phyloP scores from a whole-genome alignment of 78 protist species.

The Mantamonas sphyraenae region DNA sequence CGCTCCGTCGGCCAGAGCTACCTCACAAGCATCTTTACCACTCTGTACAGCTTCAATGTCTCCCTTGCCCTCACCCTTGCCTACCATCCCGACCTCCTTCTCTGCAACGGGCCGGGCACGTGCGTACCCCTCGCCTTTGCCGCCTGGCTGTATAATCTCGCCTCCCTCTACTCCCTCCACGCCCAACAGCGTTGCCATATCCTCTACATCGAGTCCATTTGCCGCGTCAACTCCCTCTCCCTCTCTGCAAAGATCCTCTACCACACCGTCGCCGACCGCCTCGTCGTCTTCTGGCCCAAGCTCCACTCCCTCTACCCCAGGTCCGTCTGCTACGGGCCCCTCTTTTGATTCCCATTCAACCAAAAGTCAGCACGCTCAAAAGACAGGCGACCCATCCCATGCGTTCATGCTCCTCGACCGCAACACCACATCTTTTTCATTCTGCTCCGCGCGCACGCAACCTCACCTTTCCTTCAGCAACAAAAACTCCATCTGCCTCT shows the following conservation, averaged over 20 bases:
- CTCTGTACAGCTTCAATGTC: constrained; percentile 21
- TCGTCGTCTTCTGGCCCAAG: constrained; percentile 53
- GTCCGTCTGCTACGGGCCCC: neutral
- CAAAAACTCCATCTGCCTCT: too few relatives aligned
- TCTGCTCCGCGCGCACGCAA: too few relatives aligned
- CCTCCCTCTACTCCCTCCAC: too few relatives aligned
- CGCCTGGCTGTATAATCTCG: constrained; percentile 20
- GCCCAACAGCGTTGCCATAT: too few relatives aligned
- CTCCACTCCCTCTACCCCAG: neutral
- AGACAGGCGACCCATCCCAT: too few relatives aligned
- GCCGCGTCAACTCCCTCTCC: constrained; percentile 43
- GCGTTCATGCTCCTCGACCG: too few relatives aligned
- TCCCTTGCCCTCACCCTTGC: neutral
- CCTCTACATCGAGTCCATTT: constrained; percentile 55
- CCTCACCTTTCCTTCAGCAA: too few relatives aligned
- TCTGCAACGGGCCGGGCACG: constrained; percentile 72
- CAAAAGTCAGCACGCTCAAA: too few relatives aligned
- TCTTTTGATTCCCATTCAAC: neutral
- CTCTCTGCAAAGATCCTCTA: constrained; percentile 50
- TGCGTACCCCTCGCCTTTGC: constrained; percentile 48
- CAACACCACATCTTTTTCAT: too few relatives aligned
- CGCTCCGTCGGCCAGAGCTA: constrained; percentile 62
- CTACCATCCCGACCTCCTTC: neutral
- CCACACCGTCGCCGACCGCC: constrained; percentile 28
- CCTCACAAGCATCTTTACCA: constrained; percentile 39